These are phyloP conservation scores for Kwoniella shandongensis DNA, from an alignment of 768 basidiomycete species.

Conservation along the genomic window DNA sequence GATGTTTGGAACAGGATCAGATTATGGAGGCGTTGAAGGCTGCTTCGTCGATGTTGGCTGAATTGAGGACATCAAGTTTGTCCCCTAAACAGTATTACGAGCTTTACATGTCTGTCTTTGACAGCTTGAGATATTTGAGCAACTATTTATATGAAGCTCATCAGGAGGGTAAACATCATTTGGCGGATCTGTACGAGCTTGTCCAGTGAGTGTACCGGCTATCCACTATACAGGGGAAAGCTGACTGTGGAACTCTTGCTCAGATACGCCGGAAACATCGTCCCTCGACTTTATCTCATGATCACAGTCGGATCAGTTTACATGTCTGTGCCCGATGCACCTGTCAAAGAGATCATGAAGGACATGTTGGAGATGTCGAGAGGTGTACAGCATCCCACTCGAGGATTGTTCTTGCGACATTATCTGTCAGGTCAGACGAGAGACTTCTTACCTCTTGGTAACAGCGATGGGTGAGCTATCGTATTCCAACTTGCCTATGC, in stretches of 20 bases:
- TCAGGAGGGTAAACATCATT: slow-evolving; percentile 82
- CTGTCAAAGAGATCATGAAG: slow-evolving; percentile 99
- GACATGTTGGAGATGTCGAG: slow-evolving; percentile 99
- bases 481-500: too few species aligned
- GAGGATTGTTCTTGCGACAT: slow-evolving; percentile 91
- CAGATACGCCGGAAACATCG: slow-evolving; percentile 50
- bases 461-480: slow-evolving; percentile 68
- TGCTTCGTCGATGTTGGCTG: slow-evolving; percentile 95
- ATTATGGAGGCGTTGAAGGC: slow-evolving; percentile 99
- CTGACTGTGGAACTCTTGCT: neutral
- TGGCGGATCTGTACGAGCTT: slow-evolving; percentile 97
- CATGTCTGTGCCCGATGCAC: slow-evolving; percentile 96
- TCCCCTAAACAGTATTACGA: slow-evolving; percentile 96
- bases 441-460: slow-evolving; percentile 88
- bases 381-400: slow-evolving; percentile 93
- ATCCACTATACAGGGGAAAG: neutral
- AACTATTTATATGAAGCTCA: slow-evolving; percentile 98
- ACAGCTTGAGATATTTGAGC: slow-evolving; percentile 81
- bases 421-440: slow-evolving; percentile 96
- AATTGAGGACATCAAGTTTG: slow-evolving; percentile 86
- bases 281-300: slow-evolving; percentile 71
- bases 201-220: slow-evolving; percentile 72
- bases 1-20: slow-evolving; percentile 88
- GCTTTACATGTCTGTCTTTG: slow-evolving; percentile 98
- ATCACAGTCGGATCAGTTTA: slow-evolving; percentile 99